Evolutionary conservation across 768 basidiomycete genomes (phyloP), one percentile per base, ranked within the genome.

Genomic region (Grammothele lineata): DNA sequence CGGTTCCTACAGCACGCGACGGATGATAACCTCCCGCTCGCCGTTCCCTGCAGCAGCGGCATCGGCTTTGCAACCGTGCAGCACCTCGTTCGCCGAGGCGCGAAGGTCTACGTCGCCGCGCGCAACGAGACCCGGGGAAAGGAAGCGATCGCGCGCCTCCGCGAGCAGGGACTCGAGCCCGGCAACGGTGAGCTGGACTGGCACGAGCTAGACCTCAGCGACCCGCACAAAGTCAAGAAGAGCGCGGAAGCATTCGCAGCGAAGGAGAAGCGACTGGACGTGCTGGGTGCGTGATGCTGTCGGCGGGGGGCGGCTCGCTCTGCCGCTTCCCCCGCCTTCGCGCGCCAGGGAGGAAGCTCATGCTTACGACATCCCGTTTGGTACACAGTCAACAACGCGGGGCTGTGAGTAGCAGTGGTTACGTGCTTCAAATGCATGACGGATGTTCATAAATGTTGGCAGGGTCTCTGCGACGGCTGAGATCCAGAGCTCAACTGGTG

Each of bases 371-470:
- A 27, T 33, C 47, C 37, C 21, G 25, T 30, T 30, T 30, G 8
- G 17, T 17, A 9, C 1, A 18, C 30, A 62, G 80, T 81, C 21
- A 80, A 80, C 51, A 83, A 83, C 48, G 80, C 77, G 22, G 76
- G 62, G 15, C 46, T 70, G 81, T 80, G 48, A 56, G 72, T 33
- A 36, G 22, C 25, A 21, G n/a, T n/a, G n/a, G n/a, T n/a, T n/a
- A n/a, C n/a, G n/a, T n/a, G n/a, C n/a, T n/a, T n/a, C n/a, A n/a
- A n/a, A n/a, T n/a, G n/a, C n/a, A n/a, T n/a, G n/a, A n/a, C n/a
- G n/a, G n/a, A n/a, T n/a, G n/a, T n/a, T n/a, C n/a, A n/a, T n/a
- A n/a, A n/a, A n/a, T n/a, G n/a, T n/a, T n/a, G n/a, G n/a, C n/a
- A n/a, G n/a, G n/a, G n/a, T n/a, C n/a, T n/a, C n/a, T n/a, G n/a